Percentiles rank a stretch among this genome's conserved stretches.
Conservation (phyloP, 2,329 filamentous ascomycete species). For the Trichoderma sp. region DNA sequence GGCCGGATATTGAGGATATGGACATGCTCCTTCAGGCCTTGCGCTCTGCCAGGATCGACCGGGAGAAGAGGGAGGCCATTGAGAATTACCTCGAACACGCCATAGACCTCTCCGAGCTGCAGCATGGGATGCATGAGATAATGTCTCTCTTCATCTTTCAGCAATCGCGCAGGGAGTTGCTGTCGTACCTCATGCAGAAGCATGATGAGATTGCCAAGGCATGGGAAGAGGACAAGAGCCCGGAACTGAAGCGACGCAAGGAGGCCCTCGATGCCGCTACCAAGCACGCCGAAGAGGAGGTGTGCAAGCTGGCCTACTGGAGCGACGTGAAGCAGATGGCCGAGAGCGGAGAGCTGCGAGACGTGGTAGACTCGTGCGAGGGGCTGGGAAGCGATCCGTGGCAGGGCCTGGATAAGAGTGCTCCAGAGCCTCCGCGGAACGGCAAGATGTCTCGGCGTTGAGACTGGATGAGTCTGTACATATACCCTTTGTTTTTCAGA, state of each 20-base stretch:
- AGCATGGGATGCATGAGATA: conserved; percentile 77
- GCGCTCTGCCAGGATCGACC: conserved; percentile 74
- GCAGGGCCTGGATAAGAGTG: conserved; percentile 58
- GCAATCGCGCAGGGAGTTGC: conserved; percentile 75
- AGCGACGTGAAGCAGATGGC: conserved; percentile 77
- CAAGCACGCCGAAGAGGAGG: conserved; percentile 76
- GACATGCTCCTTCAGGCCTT: conserved; percentile 70
- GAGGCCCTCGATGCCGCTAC: conserved; percentile 74
- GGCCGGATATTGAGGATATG: conserved; percentile 63
- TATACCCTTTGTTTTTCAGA: conserved; percentile 9
- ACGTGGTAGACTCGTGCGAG: conserved; percentile 44
- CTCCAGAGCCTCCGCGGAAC: conserved; percentile 45
- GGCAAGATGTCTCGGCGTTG: conserved; percentile 32
- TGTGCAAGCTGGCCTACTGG: conserved; percentile 83
- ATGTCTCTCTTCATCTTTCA: conserved; percentile 90
- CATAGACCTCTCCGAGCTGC: conserved; percentile 74
- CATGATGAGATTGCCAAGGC: conserved; percentile 47
- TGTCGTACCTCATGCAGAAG: conserved; percentile 68
- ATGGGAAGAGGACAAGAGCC: conserved; percentile 45
- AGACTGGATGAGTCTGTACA: background rate
- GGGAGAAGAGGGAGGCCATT: conserved; percentile 85
- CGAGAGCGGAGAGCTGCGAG: conserved; percentile 51
- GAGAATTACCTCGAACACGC: conserved; percentile 79
- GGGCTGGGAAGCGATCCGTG: conserved; percentile 46
- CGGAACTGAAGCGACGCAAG: conserved; percentile 49